Evolutionary conservation across 129 eudicot species (phyloP), one percentile per base, ranked within the genome.

Genomic region (Logfia minima): DNA sequence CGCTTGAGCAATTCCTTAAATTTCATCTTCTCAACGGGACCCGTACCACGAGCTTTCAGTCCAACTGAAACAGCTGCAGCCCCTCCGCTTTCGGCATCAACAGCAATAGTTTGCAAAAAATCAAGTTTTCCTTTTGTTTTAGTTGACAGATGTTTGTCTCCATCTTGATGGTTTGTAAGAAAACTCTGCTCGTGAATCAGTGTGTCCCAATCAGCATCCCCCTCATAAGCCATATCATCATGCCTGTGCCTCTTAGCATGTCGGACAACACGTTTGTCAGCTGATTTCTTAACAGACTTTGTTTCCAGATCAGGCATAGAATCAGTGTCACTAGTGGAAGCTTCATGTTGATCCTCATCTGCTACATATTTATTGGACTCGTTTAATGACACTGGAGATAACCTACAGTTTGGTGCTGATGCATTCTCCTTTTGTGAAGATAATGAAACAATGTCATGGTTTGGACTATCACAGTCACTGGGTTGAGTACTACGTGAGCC

Each of bases 161-260:
- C 88, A 77, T 71, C 79, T 77, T 76, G 90, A 77, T 86, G 81
- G 64, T 81, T 86, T 52, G 63, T 83, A 71, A 87, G 79, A 52
- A 83, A 80, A 74, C 66, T 86, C 51, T 83, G 92, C 56, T 83
- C 89, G 19, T 89, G 90, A 23, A 87, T 71, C 75, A 91, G 72
- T 10, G 72, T 66, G 41, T 94, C 92, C 98, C 98, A 94, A 84
- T 86, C 96, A 78, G 80, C 90, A 85, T 95, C 97, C n/a, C 96
- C 99, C 80, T 95, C 99, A 73, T 95, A 95, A 7, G 97, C 94
- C 99, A 95, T 95, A 75, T 95, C 99, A 32, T 86, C 84, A 51
- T 91, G 97, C 79, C 92, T 92, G 41, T 78, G 84, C 75, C 87
- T 86, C 77, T 87, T 95, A 63, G 90, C 75, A 71, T 80, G 86